phyloP scores from a whole-genome alignment of 2,329 filamentous ascomycete species.

The Lasiodiplodia sp. region DNA sequence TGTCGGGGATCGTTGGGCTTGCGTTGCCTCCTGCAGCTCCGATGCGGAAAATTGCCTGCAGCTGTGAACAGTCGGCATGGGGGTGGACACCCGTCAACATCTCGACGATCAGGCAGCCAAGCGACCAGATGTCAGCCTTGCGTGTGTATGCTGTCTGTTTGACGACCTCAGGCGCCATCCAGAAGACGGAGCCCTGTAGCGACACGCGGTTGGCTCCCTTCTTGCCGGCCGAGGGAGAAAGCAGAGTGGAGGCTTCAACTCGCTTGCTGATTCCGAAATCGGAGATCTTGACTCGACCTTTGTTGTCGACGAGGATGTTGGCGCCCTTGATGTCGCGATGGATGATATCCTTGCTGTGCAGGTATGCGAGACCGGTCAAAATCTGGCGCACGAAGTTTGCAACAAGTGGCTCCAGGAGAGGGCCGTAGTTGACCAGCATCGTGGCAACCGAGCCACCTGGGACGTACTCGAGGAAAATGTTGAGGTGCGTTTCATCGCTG shows the following conservation, averaged over 20 bases:
- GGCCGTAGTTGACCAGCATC: slow-evolving; percentile 98
- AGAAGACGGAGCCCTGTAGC: slow-evolving; percentile 96
- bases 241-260: slow-evolving; percentile 87
- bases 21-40: slow-evolving; percentile 77
- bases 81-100: slow-evolving; percentile 99
- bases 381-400: slow-evolving; percentile 98
- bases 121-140: slow-evolving; percentile 98
- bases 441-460: slow-evolving; percentile 96
- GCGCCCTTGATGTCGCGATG: slow-evolving; percentile 99
- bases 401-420: slow-evolving; percentile 89
- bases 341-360: slow-evolving; percentile 94
- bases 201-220: slow-evolving; percentile 72
- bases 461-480: slow-evolving; percentile 99
- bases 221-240: slow-evolving; percentile 57
- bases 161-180: slow-evolving; percentile 99
- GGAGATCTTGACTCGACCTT: slow-evolving; percentile 98
- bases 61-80: slow-evolving; percentile 94
- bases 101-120: slow-evolving; percentile 95
- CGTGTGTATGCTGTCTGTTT: slow-evolving; percentile 97
- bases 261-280: slow-evolving; percentile 99
- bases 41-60: slow-evolving; percentile 99
- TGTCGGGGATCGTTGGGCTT: slow-evolving; percentile 85
- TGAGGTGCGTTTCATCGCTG: slow-evolving; percentile 87
- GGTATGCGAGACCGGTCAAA: slow-evolving; percentile 86
- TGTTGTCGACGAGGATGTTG: slow-evolving; percentile 98